These are phyloP conservation scores for Marasmius tenuissimus DNA, from an alignment of 1,284 basidiomycete genomes.

Conservation along the genomic window DNA sequence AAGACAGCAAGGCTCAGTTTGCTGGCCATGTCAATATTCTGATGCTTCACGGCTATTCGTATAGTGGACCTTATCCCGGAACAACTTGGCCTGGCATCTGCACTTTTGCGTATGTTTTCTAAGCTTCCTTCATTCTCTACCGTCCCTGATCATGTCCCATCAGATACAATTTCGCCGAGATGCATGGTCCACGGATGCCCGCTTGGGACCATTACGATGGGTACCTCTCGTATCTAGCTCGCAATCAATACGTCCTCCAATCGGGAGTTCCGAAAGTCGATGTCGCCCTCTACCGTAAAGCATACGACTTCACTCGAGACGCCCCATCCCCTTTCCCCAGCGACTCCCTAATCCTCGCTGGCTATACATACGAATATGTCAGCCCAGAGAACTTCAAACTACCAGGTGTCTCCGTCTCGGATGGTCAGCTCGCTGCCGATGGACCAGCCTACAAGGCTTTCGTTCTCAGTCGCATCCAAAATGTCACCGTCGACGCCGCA, in stretches of 20 bases:
- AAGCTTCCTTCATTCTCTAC: background rate
- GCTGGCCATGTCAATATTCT: slow-evolving; percentile 15
- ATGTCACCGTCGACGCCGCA: slow-evolving; percentile 17
- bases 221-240: slow-evolving; percentile 17
- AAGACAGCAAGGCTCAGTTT: slow-evolving; percentile 17
- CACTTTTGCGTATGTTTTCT: slow-evolving; percentile 2
- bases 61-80: slow-evolving; percentile 10
- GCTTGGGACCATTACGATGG: slow-evolving; percentile 18
- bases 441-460: slow-evolving; percentile 21
- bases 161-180: slow-evolving; percentile 12
- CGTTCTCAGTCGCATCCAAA: slow-evolving; percentile 13
- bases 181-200: slow-evolving; percentile 17
- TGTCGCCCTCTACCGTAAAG: slow-evolving; percentile 17
- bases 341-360: slow-evolving; percentile 11
- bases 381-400: slow-evolving; percentile 20
- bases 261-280: slow-evolving; percentile 17
- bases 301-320: slow-evolving; percentile 10
- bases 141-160: background rate
- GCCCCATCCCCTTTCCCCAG: slow-evolving; percentile 13
- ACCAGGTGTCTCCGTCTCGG: slow-evolving; percentile 15
- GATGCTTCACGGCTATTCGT: slow-evolving; percentile 12
- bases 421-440: slow-evolving; percentile 12
- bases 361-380: slow-evolving; percentile 20
- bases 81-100: slow-evolving; percentile 12
- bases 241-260: slow-evolving; percentile 18